Percentiles rank a stretch among this genome's conserved stretches.
These are phyloP conservation scores for Globisporangium emineosum DNA, from an alignment of 352 stramenopile species.

Conservation along the genomic window DNA sequence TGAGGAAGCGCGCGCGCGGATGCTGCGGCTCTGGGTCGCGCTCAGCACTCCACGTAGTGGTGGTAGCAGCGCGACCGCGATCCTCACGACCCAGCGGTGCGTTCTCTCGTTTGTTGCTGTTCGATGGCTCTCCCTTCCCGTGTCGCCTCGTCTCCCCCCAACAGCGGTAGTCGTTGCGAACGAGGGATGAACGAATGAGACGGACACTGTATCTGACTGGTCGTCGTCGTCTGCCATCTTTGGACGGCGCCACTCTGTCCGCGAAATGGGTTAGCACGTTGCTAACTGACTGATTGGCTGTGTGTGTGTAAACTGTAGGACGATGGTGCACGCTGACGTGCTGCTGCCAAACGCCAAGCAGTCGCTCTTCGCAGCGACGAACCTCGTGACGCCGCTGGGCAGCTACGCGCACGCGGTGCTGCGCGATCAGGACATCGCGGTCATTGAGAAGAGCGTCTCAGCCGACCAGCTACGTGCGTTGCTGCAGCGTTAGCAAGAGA, in stretches of 20 bases:
- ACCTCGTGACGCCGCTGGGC: constrained; percentile 62
- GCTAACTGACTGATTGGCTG: not conserved
- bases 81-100: constrained; percentile 55
- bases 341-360: constrained; percentile 57
- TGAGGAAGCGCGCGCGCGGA: constrained; percentile 43
- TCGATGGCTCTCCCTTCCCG: not conserved
- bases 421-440: constrained; percentile 45
- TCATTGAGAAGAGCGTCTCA: constrained; percentile 40
- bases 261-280: not conserved
- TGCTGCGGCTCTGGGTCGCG: constrained; percentile 54
- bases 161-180: not conserved
- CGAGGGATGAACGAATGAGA: not conserved
- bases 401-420: constrained; percentile 61
- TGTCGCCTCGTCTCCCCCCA: not conserved
- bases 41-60: constrained; percentile 18
- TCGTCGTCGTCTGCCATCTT: constrained; percentile 3
- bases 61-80: constrained; percentile 22
- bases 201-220: constrained; percentile 1
- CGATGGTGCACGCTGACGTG: constrained; percentile 34
- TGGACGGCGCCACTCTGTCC: not conserved
- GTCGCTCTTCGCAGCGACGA: constrained; percentile 53
- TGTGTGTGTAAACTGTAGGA: constrained; percentile 26
- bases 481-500: constrained; percentile 7
- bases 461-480: constrained; percentile 25
- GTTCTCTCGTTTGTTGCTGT: not conserved